A percentile compares a stretch with the other conserved stretches of the same genome.
phyloP scores from a whole-genome alignment of 345 rosid species.

The Arabis hirsuta region DNA sequence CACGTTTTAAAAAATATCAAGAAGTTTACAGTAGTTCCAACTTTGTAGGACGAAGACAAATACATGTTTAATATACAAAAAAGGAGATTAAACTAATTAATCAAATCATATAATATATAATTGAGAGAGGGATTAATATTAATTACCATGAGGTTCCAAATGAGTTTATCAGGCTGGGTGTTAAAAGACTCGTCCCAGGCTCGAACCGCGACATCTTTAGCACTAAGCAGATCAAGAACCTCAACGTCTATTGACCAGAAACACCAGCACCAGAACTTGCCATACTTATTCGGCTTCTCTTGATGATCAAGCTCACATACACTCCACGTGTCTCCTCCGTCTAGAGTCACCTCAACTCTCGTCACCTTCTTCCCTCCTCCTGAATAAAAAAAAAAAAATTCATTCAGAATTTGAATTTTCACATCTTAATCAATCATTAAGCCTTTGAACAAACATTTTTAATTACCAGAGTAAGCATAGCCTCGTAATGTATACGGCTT shows the following conservation, averaged over 20 bases:
- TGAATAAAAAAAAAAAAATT: constrained; percentile 15
- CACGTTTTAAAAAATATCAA: constrained; percentile 24
- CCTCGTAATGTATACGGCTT: constrained; percentile 77
- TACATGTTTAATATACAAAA: constrained; percentile 2
- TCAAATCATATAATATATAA: neutral
- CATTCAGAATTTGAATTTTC: neutral
- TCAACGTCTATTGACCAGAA: constrained; percentile 92
- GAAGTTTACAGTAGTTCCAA: constrained; percentile 35
- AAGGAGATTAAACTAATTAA: neutral
- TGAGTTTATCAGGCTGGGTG: constrained; percentile 96
- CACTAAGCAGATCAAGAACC: constrained; percentile 72
- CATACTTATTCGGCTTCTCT: constrained; percentile 76
- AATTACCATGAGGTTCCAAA: constrained; percentile 90
- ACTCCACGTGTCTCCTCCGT: constrained; percentile 93
- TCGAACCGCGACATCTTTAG: constrained; percentile 87
- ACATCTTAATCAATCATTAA: neutral
- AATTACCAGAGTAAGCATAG: constrained; percentile 85
- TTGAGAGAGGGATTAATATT: neutral
- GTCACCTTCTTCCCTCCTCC: constrained; percentile 97
- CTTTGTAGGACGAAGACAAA: constrained; percentile 39
- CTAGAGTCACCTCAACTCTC: constrained; percentile 90
- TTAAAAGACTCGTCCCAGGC: constrained; percentile 94
- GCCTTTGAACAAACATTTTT: no score
- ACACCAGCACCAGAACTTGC: constrained; percentile 96
- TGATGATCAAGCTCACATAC: constrained; percentile 73